Percentiles rank a stretch among this genome's conserved stretches.
These are phyloP conservation scores for Mycosphaerella arachidis DNA, from an alignment of 2,329 filamentous ascomycete genomes.

Conservation along the genomic window DNA sequence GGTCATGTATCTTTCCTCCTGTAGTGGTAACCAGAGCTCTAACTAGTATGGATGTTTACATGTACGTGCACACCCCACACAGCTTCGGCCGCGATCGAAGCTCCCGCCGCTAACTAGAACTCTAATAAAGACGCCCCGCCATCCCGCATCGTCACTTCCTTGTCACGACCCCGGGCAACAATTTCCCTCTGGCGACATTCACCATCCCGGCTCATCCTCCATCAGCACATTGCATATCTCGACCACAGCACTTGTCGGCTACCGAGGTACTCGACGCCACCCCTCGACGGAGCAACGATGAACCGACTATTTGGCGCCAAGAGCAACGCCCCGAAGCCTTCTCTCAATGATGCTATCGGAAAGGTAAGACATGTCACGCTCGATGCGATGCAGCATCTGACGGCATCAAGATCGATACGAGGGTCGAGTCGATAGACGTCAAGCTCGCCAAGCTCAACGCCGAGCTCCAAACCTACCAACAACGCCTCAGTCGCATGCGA, in stretches of 20 bases:
- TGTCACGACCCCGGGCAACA: not conserved
- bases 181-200: not conserved
- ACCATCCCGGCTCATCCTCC: not conserved
- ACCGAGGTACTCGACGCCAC: not conserved
- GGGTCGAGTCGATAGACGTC: conserved; percentile 83
- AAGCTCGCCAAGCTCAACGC: conserved; percentile 90
- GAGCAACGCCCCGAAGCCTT: conserved; percentile 82
- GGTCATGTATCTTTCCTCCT: not conserved
- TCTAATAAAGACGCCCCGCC: not conserved
- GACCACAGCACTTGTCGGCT: not conserved
- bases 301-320: conserved; percentile 93
- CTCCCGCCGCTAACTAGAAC: not conserved
- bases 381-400: conserved; percentile 5
- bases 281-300: conserved; percentile 53
- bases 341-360: conserved; percentile 73
- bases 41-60: not conserved
- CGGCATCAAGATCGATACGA: conserved; percentile 63
- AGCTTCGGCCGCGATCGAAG: not conserved
- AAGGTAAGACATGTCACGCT: conserved; percentile 52
- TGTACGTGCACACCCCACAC: not conserved
- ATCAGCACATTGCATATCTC: too few species aligned
- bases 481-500: conserved; percentile 85
- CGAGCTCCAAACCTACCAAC: conserved; percentile 82
- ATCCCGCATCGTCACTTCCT: not conserved
- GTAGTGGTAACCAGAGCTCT: not conserved